Conservation (phyloP, 257 asterid species). For the Ilex asprella region DNA sequence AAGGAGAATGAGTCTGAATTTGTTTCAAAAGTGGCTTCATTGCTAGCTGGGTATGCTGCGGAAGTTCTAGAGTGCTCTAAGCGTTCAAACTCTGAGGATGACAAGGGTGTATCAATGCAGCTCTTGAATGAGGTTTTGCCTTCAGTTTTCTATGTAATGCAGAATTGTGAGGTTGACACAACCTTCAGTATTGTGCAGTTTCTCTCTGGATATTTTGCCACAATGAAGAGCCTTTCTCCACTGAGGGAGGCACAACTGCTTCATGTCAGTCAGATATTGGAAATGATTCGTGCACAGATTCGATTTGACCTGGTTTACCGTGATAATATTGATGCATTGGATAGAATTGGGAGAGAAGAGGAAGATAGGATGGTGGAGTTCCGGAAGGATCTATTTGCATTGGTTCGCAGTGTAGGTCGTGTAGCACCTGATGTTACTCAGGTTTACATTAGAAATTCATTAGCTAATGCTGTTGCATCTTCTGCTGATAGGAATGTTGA, state of each 20-base stretch:
- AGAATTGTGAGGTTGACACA: slow-evolving; percentile 58
- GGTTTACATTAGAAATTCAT: slow-evolving; percentile 64
- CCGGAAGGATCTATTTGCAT: slow-evolving; percentile 70
- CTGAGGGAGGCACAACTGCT: slow-evolving; percentile 64
- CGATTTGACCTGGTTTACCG: slow-evolving; percentile 69
- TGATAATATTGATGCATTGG: slow-evolving; percentile 53
- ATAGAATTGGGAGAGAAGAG: slow-evolving; percentile 84
- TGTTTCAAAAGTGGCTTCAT: slow-evolving; percentile 56
- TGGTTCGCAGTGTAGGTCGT: slow-evolving; percentile 74
- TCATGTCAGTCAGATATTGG: slow-evolving; percentile 77
- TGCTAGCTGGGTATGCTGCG: slow-evolving; percentile 81
- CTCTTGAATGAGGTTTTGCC: slow-evolving; percentile 88
- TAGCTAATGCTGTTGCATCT: slow-evolving; percentile 54
- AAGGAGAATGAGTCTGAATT: slow-evolving; percentile 58
- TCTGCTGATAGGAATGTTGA: slow-evolving; percentile 65
- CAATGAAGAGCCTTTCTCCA: slow-evolving; percentile 59
- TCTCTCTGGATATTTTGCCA: slow-evolving; percentile 78
- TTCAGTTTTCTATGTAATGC: slow-evolving; percentile 69
- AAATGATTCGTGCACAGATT: slow-evolving; percentile 60
- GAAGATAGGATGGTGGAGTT: slow-evolving; percentile 89
- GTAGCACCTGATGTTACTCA: slow-evolving; percentile 89
- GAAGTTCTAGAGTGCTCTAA: slow-evolving; percentile 80
- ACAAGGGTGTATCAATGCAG: slow-evolving; percentile 49
- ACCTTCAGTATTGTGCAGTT: slow-evolving; percentile 76
- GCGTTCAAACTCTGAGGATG: slow-evolving; percentile 53